Evolutionary conservation across 2,329 filamentous ascomycete species (phyloP).

Genomic region (Corinectria fuckeliana): DNA sequence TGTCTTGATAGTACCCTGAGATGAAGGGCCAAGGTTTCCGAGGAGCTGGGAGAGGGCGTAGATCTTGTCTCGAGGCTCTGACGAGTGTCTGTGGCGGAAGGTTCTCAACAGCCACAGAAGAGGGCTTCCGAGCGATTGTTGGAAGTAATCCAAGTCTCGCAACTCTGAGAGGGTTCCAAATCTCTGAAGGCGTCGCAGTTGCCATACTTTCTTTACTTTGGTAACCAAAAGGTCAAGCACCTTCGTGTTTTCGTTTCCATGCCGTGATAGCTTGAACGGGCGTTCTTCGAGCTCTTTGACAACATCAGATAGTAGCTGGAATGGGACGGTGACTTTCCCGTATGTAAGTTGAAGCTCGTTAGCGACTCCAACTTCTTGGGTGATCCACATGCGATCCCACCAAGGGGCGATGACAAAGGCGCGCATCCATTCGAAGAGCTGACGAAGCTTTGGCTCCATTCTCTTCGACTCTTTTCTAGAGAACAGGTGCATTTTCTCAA

Average conservation of each 20-base stretch:
- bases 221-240: constrained; percentile 20
- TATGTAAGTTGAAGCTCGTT: constrained; percentile 23
- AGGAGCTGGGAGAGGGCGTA: constrained; percentile 22
- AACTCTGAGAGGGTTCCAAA: constrained; percentile 12
- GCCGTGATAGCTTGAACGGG: not conserved
- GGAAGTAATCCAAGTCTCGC: constrained; percentile 17
- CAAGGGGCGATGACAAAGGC: constrained; percentile 26
- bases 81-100: constrained; percentile 23
- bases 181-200: constrained; percentile 20
- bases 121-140: constrained; percentile 24
- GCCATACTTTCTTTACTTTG: constrained; percentile 19
- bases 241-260: constrained; percentile 16
- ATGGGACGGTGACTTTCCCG: constrained; percentile 21
- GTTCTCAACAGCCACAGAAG: constrained; percentile 28
- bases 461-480: not conserved
- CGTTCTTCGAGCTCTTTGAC: not conserved
- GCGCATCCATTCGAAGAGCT: constrained; percentile 30
- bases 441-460: constrained; percentile 19
- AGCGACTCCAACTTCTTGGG: constrained; percentile 28
- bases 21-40: constrained; percentile 10
- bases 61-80: constrained; percentile 29
- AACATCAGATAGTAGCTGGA: constrained; percentile 5
- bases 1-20: not conserved
- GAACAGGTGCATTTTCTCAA: constrained; percentile 16
- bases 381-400: constrained; percentile 35